These are phyloP conservation scores for Chloris gayana DNA, from an alignment of 176 grass and related monocot species.

Conservation along the genomic window DNA sequence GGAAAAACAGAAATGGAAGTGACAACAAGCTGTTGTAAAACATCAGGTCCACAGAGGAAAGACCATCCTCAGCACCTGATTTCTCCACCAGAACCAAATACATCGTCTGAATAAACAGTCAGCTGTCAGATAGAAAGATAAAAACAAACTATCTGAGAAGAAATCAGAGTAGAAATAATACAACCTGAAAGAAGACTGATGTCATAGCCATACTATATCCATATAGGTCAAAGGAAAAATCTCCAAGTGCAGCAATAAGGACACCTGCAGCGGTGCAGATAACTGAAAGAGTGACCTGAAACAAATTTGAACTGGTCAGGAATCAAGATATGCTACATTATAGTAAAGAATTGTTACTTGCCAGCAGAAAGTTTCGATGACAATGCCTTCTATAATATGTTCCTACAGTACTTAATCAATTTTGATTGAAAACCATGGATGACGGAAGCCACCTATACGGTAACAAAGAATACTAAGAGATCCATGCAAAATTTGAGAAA, in stretches of 20 bases:
- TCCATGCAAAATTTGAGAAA: no score
- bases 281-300: conserved; percentile 91
- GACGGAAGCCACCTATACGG: neutral
- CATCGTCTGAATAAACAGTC: conserved; percentile 76
- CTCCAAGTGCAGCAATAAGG: conserved; percentile 86
- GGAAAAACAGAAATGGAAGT: conserved; percentile 91
- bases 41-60: conserved; percentile 96
- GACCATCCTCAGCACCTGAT: conserved; percentile 90
- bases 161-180: conserved; percentile 35
- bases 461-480: neutral
- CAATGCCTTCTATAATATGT: neutral
- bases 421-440: neutral
- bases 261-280: conserved; percentile 83
- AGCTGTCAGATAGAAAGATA: conserved; percentile 32
- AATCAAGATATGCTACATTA: conserved; percentile 16
- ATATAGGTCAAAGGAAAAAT: conserved; percentile 97
- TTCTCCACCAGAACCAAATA: conserved; percentile 97
- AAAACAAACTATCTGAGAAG: neutral
- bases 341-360: neutral
- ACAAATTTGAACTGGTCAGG: conserved; percentile 24
- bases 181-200: conserved; percentile 98
- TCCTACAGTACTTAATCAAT: neutral
- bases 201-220: conserved; percentile 95
- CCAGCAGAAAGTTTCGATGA: neutral
- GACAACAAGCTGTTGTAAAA: conserved; percentile 89